Conservation (phyloP, 2,329 filamentous ascomycete species). For the Microcyclosporella mali region DNA sequence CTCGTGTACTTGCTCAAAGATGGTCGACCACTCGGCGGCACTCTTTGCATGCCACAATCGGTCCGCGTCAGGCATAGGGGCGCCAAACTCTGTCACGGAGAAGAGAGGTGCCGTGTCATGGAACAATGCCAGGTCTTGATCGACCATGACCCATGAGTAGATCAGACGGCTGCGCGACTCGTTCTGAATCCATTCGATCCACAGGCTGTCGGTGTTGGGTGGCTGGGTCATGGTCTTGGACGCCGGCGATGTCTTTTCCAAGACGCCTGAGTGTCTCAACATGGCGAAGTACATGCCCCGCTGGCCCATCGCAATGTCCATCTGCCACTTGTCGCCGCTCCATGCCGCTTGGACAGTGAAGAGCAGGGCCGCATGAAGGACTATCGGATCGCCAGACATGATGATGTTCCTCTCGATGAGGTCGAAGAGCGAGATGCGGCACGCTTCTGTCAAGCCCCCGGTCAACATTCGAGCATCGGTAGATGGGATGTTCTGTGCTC, state of each 20-base stretch:
- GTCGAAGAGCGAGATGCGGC: slow-evolving; percentile 65
- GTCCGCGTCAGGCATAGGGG: slow-evolving; percentile 59
- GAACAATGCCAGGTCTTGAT: slow-evolving; percentile 64
- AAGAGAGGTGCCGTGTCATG: slow-evolving; percentile 58
- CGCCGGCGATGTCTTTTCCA: slow-evolving; percentile 46
- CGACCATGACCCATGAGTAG: slow-evolving; percentile 71
- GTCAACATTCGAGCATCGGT: slow-evolving; percentile 60
- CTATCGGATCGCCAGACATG: slow-evolving; percentile 58
- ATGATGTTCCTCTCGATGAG: slow-evolving; percentile 66
- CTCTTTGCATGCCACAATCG: slow-evolving; percentile 57
- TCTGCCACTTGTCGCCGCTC: slow-evolving; percentile 72
- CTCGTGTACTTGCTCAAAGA: slow-evolving; percentile 55
- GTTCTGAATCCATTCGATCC: slow-evolving; percentile 59
- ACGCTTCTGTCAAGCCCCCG: slow-evolving; percentile 62
- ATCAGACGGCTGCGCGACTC: slow-evolving; percentile 61
- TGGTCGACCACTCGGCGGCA: slow-evolving; percentile 53
- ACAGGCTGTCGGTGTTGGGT: slow-evolving; percentile 47
- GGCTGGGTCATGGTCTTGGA: slow-evolving; percentile 42
- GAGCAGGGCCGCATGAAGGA: slow-evolving; percentile 59
- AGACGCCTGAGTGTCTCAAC: slow-evolving; percentile 62
- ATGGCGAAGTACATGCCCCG: slow-evolving; percentile 68
- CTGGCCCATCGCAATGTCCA: slow-evolving; percentile 70
- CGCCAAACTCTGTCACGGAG: slow-evolving; percentile 58
- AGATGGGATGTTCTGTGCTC: slow-evolving; percentile 59
- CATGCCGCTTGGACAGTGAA: slow-evolving; percentile 64